Evolutionary conservation across 2,329 filamentous ascomycete genomes (phyloP).

Genomic region (Sporothrix brunneoviolacea): DNA sequence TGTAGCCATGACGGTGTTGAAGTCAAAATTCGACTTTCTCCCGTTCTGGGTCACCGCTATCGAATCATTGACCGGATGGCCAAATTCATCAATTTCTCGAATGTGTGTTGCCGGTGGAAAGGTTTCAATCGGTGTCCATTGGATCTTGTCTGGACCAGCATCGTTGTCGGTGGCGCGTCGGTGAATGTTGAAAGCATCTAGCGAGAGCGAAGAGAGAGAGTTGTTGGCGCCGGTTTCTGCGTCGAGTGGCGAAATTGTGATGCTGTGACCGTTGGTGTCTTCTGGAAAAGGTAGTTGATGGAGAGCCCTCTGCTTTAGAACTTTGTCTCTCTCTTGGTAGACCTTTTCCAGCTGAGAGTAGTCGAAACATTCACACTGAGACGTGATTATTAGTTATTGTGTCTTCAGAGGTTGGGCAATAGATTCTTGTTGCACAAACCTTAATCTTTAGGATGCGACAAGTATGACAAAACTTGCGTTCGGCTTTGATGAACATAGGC

Average conservation of each 20-base stretch:
- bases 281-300: neutral
- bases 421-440: neutral
- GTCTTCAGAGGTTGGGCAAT: no score
- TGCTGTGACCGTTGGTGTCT: neutral
- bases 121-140: no score
- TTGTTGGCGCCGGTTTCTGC: neutral
- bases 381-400: neutral
- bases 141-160: no score
- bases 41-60: neutral
- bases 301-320: slow-evolving; percentile 6
- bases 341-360: slow-evolving; percentile 12
- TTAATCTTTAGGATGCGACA: slow-evolving; percentile 14
- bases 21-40: neutral
- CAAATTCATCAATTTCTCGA: no score
- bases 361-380: slow-evolving; percentile 19
- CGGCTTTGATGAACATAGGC: slow-evolving; percentile 16
- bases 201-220: no score
- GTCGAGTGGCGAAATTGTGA: no score
- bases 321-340: slow-evolving; percentile 8
- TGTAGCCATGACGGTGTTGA: neutral
- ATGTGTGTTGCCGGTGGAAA: neutral
- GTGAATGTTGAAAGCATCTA: no score
- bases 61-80: neutral
- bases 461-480: slow-evolving; percentile 13
- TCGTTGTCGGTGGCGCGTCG: no score